phyloP scores from a whole-genome alignment of 208 protist species.

The Balamuthia mandrillaris region DNA sequence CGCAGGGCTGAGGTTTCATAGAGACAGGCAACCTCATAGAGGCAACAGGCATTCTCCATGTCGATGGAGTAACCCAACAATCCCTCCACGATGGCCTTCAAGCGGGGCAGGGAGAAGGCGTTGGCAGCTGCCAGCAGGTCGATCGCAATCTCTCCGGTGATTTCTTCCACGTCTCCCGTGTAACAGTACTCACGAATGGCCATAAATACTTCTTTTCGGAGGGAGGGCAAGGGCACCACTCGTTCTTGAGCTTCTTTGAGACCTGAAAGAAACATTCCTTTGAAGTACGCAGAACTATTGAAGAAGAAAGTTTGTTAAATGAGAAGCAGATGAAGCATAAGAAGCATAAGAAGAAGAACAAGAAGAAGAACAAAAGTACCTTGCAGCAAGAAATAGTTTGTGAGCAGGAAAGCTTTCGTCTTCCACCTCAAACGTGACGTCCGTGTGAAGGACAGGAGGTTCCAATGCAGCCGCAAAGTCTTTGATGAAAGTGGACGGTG shows the following conservation, averaged over 20 bases:
- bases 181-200: slow-evolving; percentile 33
- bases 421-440: not conserved
- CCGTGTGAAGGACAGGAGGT: not conserved
- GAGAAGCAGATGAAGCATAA: not conserved
- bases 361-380: not conserved
- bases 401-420: not conserved
- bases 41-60: slow-evolving; percentile 18
- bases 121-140: not conserved
- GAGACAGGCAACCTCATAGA: not conserved
- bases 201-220: not conserved
- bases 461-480: slow-evolving; percentile 4
- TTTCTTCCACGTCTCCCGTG: slow-evolving; percentile 22
- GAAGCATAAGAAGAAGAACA: not conserved
- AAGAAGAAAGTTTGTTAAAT: too few relatives aligned
- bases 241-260: slow-evolving; percentile 21
- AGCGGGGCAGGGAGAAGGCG: not conserved
- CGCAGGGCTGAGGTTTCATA: not conserved
- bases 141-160: slow-evolving; percentile 12
- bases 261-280: slow-evolving; percentile 23
- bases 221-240: not conserved
- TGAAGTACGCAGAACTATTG: slow-evolving; percentile 23
- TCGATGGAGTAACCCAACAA: slow-evolving; percentile 23
- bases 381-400: slow-evolving; percentile 25
- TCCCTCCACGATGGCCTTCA: slow-evolving; percentile 1
- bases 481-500: not conserved